phyloP scores from a whole-genome alignment of 2,329 filamentous ascomycete genomes.

The Colletotrichum plurivorum region DNA sequence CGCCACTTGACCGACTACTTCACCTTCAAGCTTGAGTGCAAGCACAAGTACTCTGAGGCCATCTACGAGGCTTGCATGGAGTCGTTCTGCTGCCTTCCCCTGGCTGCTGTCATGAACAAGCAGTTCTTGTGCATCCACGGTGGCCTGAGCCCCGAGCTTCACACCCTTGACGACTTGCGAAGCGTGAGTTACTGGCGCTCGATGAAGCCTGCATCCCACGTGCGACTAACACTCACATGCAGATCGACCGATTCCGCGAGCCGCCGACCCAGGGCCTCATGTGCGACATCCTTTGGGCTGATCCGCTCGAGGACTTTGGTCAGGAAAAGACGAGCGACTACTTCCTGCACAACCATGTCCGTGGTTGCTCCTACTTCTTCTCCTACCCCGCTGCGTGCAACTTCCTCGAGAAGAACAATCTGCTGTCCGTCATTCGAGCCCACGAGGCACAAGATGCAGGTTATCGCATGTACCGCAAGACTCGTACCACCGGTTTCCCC shows the following conservation, averaged over 20 bases:
- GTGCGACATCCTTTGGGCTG: constrained; percentile 99
- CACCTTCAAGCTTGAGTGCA: constrained; percentile 99
- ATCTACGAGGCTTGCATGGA: constrained; percentile 99
- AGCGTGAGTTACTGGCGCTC: constrained; percentile 64
- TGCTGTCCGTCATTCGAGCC: constrained; percentile 95
- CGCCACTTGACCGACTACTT: constrained; percentile 99
- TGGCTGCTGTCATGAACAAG: constrained; percentile 99
- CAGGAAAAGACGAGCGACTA: constrained; percentile 99
- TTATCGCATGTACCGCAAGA: constrained; percentile 99
- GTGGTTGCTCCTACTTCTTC: constrained; percentile 99
- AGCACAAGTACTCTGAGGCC: constrained; percentile 98
- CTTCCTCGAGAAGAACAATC: constrained; percentile 98
- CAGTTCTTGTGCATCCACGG: constrained; percentile 99
- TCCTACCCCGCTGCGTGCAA: constrained; percentile 97
- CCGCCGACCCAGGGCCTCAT: constrained; percentile 97
- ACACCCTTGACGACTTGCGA: constrained; percentile 95
- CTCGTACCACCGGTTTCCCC: constrained; percentile 95
- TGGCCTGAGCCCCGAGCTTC: constrained; percentile 93
- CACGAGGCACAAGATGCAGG: constrained; percentile 99
- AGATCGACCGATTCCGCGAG: constrained; percentile 98
- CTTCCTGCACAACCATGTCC: constrained; percentile 98
- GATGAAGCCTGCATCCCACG: neutral
- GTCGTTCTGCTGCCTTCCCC: constrained; percentile 92
- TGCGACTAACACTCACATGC: constrained; percentile 19
- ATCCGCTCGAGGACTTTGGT: constrained; percentile 97